Base-by-base conservation (phyloP, 768 basidiomycete species). In the Mycena olivaceomarginata region DNA sequence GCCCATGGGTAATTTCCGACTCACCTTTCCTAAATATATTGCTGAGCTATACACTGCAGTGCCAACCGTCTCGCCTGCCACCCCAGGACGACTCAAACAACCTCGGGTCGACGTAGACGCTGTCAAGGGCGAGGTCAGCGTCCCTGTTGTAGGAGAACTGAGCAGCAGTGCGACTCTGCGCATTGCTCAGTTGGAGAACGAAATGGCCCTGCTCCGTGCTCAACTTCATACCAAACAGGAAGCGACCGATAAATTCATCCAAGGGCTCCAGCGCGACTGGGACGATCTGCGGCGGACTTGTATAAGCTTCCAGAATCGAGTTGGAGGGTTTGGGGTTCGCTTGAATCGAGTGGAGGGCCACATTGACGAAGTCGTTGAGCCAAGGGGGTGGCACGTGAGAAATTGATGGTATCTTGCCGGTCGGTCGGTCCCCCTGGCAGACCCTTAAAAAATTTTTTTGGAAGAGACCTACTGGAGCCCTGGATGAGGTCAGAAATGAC, bases 101-200 rank as follows among this genome's bases (percentile, higher is more conserved):
- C 43, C 43, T 45, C 13, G 4, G 43, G 43, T 45, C 43, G 43
- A 45, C 10, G 13, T 45, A 45, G 43, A 45, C 43, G 43, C 43
- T 45, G 43, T 45, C 43, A 45, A 45, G 43, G 4, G 10, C 13
- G 43, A 45, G 43, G 43, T 10, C 43, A 45, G 43, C 13, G 43
- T 45, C 43, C 43, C 43, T 45, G 43, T 45, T 45, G 2, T 45
- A 13, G 43, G 43, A 45, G 43, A 45, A 45, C 43, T 45, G 43
- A 13, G 43, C 2, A 45, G 13, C 43, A 45, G 43, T 45, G 43
- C 43, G 43, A 37, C 57, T 25, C 40, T n/a, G 40, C 67, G 67
- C n/a, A 43, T 69, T 15, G 6, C 53, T 25, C 40, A 57, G 40
- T n/a, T 69, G n/a, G 67, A 69, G 67, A 45, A 15, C 41, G 67